A percentile compares a stretch with the other conserved stretches of the same genome.
These are phyloP conservation scores for Ensete glaucum DNA, from an alignment of 176 grass and related monocot species.

Conservation along the genomic window DNA sequence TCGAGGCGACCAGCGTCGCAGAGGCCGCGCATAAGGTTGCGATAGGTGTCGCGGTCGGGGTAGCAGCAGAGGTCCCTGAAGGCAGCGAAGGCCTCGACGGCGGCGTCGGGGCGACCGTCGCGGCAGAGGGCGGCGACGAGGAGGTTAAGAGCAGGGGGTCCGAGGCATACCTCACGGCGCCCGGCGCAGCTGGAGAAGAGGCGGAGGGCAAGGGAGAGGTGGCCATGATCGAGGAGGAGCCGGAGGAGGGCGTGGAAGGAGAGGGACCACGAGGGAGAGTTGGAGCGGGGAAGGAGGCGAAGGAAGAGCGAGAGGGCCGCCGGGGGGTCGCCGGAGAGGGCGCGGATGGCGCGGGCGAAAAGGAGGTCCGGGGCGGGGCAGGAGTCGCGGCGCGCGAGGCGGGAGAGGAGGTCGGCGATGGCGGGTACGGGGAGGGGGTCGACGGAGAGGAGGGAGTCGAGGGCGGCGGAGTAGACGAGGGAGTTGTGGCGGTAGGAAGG, in stretches of 20 bases:
- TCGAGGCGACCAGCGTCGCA: conserved; percentile 57
- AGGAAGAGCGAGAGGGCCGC: conserved; percentile 5
- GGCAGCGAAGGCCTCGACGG: conserved; percentile 50
- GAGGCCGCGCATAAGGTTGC: conserved; percentile 42
- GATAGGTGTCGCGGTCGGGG: conserved; percentile 43
- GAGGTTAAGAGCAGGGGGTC: conserved; percentile 38
- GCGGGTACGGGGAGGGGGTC: conserved; percentile 39
- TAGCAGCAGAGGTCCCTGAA: conserved; percentile 43
- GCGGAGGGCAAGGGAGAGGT: conserved; percentile 30
- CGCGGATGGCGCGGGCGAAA: conserved; percentile 37
- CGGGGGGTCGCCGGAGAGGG: conserved; percentile 39
- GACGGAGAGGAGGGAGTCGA: conserved; percentile 24
- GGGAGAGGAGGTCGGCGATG: conserved; percentile 10
- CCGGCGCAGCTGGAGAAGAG: conserved; percentile 36
- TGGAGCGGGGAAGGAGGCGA: conserved; percentile 34
- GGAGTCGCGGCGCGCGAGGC: neutral
- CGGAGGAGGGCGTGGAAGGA: conserved; percentile 68
- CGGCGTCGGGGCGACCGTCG: conserved; percentile 31
- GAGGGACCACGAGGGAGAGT: conserved; percentile 43
- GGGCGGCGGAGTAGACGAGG: conserved; percentile 23
- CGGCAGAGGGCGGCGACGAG: conserved; percentile 31
- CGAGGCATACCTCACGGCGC: conserved; percentile 29
- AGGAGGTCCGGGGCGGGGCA: conserved; percentile 38
- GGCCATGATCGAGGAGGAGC: conserved; percentile 27
- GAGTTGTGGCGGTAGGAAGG: conserved; percentile 61